Conservation (phyloP, 768 basidiomycete genomes). For the Suillus fuscotomentosus region DNA sequence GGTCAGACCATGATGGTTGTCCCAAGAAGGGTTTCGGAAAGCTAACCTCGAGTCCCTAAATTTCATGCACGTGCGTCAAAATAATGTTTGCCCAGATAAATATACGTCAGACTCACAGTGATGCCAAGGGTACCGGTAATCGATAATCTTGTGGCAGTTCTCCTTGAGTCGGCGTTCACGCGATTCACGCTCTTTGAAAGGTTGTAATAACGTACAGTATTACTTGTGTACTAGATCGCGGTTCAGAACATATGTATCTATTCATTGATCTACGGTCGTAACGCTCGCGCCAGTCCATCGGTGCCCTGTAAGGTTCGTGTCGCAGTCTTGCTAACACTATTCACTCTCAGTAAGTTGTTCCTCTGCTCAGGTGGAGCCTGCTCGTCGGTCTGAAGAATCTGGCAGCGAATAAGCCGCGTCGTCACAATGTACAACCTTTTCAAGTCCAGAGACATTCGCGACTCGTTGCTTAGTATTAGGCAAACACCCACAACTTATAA, state of each 20-base stretch:
- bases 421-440: background rate
- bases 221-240: background rate
- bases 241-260: background rate
- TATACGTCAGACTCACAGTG: background rate
- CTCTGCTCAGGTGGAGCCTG: no score
- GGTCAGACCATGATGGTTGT: slow-evolving; percentile 28
- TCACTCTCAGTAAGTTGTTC: background rate
- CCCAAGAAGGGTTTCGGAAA: slow-evolving; percentile 12
- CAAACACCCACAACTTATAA: background rate
- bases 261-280: no score
- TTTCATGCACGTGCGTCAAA: slow-evolving; percentile 49
- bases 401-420: background rate
- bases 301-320: background rate
- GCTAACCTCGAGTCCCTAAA: background rate
- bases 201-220: background rate
- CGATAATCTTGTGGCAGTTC: background rate
- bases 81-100: background rate
- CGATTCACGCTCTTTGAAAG: background rate
- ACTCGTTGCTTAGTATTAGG: background rate
- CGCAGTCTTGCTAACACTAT: background rate
- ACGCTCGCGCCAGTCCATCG: background rate
- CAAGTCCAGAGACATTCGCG: background rate
- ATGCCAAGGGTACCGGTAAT: background rate
- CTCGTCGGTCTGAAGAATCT: no score
- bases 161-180: background rate